phyloP scores from a whole-genome alignment of 139 green algal genomes.

The Chlamydomonas sphaeroides region DNA sequence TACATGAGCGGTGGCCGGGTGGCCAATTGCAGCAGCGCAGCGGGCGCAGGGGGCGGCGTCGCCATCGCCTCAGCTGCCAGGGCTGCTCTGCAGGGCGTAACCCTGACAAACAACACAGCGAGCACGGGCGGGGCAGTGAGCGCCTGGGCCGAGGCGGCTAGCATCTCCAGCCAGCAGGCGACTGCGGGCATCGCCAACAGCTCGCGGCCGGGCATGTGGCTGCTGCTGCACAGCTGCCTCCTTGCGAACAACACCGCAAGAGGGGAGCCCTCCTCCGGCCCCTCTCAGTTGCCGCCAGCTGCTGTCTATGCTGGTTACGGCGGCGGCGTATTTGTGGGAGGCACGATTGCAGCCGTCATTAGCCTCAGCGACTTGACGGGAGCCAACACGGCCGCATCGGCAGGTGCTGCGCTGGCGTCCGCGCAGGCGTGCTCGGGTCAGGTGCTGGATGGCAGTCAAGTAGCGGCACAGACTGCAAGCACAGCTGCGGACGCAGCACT shows the following conservation, averaged over 20 bases:
- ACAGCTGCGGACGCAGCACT: too few species aligned
- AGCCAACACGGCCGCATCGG: neutral
- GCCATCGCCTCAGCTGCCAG: too few species aligned
- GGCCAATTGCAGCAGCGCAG: neutral
- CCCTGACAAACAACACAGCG: neutral
- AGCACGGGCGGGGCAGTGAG: neutral
- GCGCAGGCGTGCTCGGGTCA: neutral
- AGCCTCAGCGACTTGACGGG: neutral
- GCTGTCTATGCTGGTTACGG: neutral
- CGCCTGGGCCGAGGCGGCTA: neutral
- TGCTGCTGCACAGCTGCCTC: neutral
- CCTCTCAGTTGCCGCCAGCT: too few species aligned
- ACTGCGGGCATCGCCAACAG: too few species aligned
- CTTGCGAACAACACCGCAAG: neutral
- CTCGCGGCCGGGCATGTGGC: neutral
- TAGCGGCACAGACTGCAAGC: too few species aligned
- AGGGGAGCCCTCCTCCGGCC: too few species aligned
- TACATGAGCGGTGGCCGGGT: neutral
- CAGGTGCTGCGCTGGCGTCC: neutral
- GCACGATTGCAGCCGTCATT: neutral
- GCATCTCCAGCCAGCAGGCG: too few species aligned
- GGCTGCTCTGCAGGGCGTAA: too few species aligned
- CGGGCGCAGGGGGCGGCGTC: too few species aligned
- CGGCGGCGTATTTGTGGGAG: neutral
- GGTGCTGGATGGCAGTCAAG: too few species aligned